Conservation (phyloP, 2,329 filamentous ascomycete species). For the Hypoxylon sp. region DNA sequence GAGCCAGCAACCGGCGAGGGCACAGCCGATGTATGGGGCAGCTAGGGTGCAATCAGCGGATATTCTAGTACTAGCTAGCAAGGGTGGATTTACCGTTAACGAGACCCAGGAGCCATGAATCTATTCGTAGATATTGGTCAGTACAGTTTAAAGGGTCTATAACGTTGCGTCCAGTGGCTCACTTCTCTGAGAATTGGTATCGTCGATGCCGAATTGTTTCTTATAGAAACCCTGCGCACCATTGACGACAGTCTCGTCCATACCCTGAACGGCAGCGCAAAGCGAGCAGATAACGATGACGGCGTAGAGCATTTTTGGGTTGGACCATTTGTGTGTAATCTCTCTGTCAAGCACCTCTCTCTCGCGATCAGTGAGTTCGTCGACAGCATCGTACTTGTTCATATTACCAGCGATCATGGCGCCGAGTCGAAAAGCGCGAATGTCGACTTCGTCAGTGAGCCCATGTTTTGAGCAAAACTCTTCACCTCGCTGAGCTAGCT, state of each 20-base stretch:
- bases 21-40: constrained; percentile 75
- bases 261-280: constrained; percentile 75
- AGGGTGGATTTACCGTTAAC: constrained; percentile 62
- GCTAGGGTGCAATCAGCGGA: constrained; percentile 41
- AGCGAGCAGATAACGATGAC: constrained; percentile 66
- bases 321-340: constrained; percentile 75
- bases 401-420: constrained; percentile 69
- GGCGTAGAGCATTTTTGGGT: constrained; percentile 74
- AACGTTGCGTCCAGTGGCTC: constrained; percentile 12
- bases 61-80: background rate
- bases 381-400: constrained; percentile 63
- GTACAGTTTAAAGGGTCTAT: background rate
- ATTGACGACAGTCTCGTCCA: constrained; percentile 79
- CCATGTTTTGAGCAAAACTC: constrained; percentile 69
- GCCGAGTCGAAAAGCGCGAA: constrained; percentile 70
- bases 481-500: constrained; percentile 68
- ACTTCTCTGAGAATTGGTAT: constrained; percentile 60
- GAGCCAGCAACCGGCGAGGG: constrained; percentile 78
- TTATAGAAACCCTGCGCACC: constrained; percentile 77
- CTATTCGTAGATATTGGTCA: constrained; percentile 37
- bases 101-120: constrained; percentile 71
- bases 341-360: constrained; percentile 70
- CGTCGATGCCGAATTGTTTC: constrained; percentile 70
- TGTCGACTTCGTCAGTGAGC: constrained; percentile 66
- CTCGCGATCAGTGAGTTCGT: constrained; percentile 70